Percentiles rank a stretch among this genome's conserved stretches.
phyloP scores from a whole-genome alignment of 176 grass and related monocot species.

The Rhipidocladum racemiflorum region DNA sequence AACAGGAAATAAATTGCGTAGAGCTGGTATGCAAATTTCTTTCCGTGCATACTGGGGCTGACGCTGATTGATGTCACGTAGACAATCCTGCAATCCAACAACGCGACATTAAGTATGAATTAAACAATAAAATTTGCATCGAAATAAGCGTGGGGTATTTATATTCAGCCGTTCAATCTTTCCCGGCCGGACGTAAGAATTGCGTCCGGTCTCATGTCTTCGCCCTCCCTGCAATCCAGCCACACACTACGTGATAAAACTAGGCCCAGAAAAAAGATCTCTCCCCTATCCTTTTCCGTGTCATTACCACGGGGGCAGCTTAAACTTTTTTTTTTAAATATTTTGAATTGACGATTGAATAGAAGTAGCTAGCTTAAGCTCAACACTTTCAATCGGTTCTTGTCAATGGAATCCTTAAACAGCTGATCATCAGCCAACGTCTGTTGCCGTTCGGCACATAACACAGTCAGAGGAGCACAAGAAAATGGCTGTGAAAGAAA shows the following conservation, averaged over 20 bases:
- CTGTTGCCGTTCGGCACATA: too few relatives aligned
- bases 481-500: too few relatives aligned
- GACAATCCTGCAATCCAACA: too few relatives aligned
- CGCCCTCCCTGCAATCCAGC: neutral
- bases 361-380: too few relatives aligned
- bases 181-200: neutral
- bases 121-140: too few relatives aligned
- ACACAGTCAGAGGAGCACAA: too few relatives aligned
- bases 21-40: too few relatives aligned
- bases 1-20: too few relatives aligned
- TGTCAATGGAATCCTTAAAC: neutral
- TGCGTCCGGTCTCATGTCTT: neutral
- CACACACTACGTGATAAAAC: neutral
- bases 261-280: conserved; percentile 1
- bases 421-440: neutral
- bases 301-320: neutral
- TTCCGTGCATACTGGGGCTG: too few relatives aligned
- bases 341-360: neutral
- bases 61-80: too few relatives aligned
- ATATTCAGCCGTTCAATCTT: neutral
- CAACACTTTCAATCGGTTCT: neutral
- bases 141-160: too few relatives aligned
- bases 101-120: too few relatives aligned
- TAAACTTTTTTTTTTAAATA: neutral
- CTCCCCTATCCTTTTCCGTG: neutral